phyloP scores from a whole-genome alignment of 2,329 filamentous ascomycete genomes.

The Aspergillus sp. region DNA sequence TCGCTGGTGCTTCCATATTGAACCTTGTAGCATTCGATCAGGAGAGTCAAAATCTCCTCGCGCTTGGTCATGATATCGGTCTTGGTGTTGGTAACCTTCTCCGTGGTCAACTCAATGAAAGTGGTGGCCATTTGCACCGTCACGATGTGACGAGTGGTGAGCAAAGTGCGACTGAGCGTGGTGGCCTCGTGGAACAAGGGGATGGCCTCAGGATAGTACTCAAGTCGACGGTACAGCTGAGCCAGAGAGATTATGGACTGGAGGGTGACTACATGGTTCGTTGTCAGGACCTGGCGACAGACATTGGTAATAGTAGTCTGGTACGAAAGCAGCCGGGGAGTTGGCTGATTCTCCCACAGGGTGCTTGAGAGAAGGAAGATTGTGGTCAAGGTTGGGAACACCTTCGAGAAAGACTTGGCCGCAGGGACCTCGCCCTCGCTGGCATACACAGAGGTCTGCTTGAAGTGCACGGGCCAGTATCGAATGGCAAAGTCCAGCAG shows the following conservation, averaged over 20 bases:
- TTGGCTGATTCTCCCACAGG: slow-evolving; percentile 44
- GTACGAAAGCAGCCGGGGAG: slow-evolving; percentile 29
- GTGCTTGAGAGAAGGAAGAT: slow-evolving; percentile 51
- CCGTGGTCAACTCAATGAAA: slow-evolving; percentile 49
- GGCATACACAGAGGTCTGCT: slow-evolving; percentile 41
- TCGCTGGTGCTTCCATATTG: slow-evolving; percentile 49
- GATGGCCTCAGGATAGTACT: slow-evolving; percentile 30
- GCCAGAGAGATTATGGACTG: slow-evolving; percentile 43
- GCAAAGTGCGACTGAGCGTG: slow-evolving; percentile 36
- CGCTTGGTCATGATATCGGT: slow-evolving; percentile 37
- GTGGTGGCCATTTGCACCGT: slow-evolving; percentile 47
- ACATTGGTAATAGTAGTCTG: slow-evolving; percentile 30
- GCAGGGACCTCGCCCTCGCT: slow-evolving; percentile 38
- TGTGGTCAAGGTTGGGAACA: slow-evolving; percentile 48
- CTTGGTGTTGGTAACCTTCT: slow-evolving; percentile 24
- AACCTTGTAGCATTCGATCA: slow-evolving; percentile 50
- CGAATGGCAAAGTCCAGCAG: slow-evolving; percentile 48
- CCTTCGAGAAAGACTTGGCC: slow-evolving; percentile 46
- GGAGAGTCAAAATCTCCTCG: slow-evolving; percentile 46
- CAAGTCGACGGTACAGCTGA: slow-evolving; percentile 39
- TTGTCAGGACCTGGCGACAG: slow-evolving; percentile 30
- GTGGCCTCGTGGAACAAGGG: slow-evolving; percentile 47
- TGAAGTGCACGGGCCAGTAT: slow-evolving; percentile 51
- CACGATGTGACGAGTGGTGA: slow-evolving; percentile 45
- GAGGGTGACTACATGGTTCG: slow-evolving; percentile 46